Evolutionary conservation across 2,329 filamentous ascomycete species (phyloP), one percentile per base, ranked within the genome.

Genomic region (Aureobasidium pullulans): DNA sequence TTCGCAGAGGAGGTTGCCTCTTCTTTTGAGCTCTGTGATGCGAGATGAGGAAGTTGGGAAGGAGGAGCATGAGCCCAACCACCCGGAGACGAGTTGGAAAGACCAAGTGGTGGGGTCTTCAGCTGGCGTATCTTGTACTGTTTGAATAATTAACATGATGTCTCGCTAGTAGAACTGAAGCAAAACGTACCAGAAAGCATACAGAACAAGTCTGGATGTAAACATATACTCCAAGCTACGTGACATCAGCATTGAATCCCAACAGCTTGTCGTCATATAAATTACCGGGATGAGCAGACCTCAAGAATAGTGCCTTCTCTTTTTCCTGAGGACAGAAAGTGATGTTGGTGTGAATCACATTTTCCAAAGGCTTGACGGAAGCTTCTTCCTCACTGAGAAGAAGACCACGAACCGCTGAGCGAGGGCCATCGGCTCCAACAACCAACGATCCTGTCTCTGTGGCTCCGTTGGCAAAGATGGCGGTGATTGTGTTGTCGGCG

Each of bases 1-100:
- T 44, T 65, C 62, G 0, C 81, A 81, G 0, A 80, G 69, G 0
- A 73, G 68, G 2, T 10, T 15, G 13, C 43, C 60, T 36, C 47
- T 40, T 13, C 52, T 49, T 31, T 62, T 62, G 10, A 60, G 32
- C 28, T 62, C 57, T 28, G 36, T 28, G 4, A 57, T 13, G 23
- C 50, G 48, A n/a, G 42, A 52, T 6, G 42, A 44, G 19, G 37
- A 16, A 6, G 19, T 31, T 9, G 43, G n/a, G 31, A 48, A 62
- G 6, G 49, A 28, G 11, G 52, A 36, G 5, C 57, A 53, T 16
- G 60, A 58, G 19, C 62, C 63, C 1, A 57, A 37, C 64, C 62
- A 66, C n/a, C 61, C 60, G 13, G 59, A 44, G 13, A 61, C 58
- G 7, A 65, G 11, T 32, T 63, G 62, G 60, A 62, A 64, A 2